Evolutionary conservation across 2,329 filamentous ascomycete genomes (phyloP), one percentile per base, ranked within the genome.

Genomic region (Graphilbum sp.): DNA sequence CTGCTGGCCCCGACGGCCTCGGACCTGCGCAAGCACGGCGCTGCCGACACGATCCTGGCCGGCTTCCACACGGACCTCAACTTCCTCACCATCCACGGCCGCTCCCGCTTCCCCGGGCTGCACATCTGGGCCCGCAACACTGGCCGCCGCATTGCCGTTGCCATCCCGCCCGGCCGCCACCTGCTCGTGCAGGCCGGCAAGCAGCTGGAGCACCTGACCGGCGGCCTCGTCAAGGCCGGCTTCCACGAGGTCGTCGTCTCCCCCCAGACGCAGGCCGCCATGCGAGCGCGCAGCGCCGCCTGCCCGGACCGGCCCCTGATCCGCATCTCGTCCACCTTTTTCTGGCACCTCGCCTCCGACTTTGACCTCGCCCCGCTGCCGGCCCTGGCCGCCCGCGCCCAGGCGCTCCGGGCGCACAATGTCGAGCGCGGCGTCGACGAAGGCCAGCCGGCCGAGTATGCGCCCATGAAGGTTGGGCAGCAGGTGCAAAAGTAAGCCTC

Each of bases 41-140:
- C 52, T 3, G 56, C 60, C 36, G 63, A 73, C 56, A 75, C 69
- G 36, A 74, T 75, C 48, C 63, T 75, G 15, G 71, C 71, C 15
- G 71, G 71, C 30, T 75, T 75, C 58, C 71, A 75, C 53, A 75
- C 71, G 1, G 71, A 75, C 49, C 67, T 75, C 41, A 75, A 75
- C 61, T 75, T 75, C 52, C 61, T 75, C 37, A 75, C 71, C 45
- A 75, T 75, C 54, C 71, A 75, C 57, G 71, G 71, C 40, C 71
- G 71, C 46, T 72, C 67, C 23, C 67, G 71, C 42, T 75, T 72
- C 47, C 71, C 71, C 0, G 71, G 71, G 3, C 61, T 75, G 46
- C 64, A 75, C 57, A 67, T 75, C 49, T 75, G 71, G 71, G 71
- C 69, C 18, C 68, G 71, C 46, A 75, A 75, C 61, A 75, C 70